Evolutionary conservation across 805 yeast genomes (phyloP).

Genomic region (Pichia deserticola): DNA sequence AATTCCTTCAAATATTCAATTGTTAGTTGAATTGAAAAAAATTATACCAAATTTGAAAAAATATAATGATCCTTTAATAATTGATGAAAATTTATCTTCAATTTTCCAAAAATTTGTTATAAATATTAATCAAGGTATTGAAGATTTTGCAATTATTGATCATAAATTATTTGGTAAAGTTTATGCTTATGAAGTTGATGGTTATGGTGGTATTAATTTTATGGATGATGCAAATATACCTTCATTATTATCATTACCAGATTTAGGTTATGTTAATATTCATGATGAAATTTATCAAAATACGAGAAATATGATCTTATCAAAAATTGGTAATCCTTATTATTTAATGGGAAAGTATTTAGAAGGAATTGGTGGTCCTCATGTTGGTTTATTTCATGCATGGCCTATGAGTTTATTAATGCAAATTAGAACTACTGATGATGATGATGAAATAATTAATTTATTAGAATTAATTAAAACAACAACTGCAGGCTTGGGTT

Average conservation of each 20-base stretch:
- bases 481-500: conserved; percentile 67
- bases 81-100: conserved; percentile 15
- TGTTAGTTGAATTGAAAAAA: conserved; percentile 53
- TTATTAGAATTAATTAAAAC: conserved; percentile 44
- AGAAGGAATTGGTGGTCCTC: conserved; percentile 87
- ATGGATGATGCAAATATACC: conserved; percentile 95
- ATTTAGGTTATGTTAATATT: conserved; percentile 52
- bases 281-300: conserved; percentile 61
- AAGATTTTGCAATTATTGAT: conserved; percentile 53
- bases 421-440: conserved; percentile 64
- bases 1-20: conserved; percentile 79
- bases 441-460: conserved; percentile 57
- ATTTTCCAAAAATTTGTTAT: conserved; percentile 32
- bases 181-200: conserved; percentile 85
- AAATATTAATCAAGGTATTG: conserved; percentile 47
- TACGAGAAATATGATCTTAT: conserved; percentile 69
- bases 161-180: conserved; percentile 70
- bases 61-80: conserved; percentile 2
- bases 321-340: conserved; percentile 71
- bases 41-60: conserved; percentile 22
- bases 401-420: conserved; percentile 90
- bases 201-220: conserved; percentile 61
- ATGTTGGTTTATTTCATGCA: conserved; percentile 69
- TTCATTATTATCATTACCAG: conserved; percentile 72
- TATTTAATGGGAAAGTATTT: conserved; percentile 55